A percentile compares a stretch with the other conserved stretches of the same genome.
phyloP scores from a whole-genome alignment of 768 basidiomycete species.

The Termitomyces sp. region DNA sequence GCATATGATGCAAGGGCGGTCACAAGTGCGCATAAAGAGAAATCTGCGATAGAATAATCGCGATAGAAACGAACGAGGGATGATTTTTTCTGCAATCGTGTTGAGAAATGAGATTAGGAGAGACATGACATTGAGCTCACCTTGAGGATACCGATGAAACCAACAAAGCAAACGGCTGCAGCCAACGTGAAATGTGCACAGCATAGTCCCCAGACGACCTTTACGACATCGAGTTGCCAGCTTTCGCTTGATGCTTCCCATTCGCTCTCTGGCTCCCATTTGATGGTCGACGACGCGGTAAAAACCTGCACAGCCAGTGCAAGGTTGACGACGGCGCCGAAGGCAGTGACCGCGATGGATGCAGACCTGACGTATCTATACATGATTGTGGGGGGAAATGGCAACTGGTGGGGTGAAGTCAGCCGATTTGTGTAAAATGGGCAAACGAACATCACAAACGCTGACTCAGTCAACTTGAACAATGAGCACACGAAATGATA shows the following conservation, averaged over 20 bases:
- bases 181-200: slow-evolving; percentile 64
- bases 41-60: slow-evolving; percentile 77
- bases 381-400: slow-evolving; percentile 9
- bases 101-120: slow-evolving; percentile 2
- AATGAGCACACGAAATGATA: background rate
- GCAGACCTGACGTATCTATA: slow-evolving; percentile 21
- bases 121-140: slow-evolving; percentile 29
- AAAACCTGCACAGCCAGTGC: slow-evolving; percentile 26
- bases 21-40: slow-evolving; percentile 61
- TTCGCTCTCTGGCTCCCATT: slow-evolving; percentile 44
- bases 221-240: slow-evolving; percentile 38
- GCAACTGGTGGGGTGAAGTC: background rate
- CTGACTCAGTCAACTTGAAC: background rate
- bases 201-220: slow-evolving; percentile 57
- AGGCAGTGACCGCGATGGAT: slow-evolving; percentile 21
- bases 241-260: slow-evolving; percentile 37
- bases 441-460: slow-evolving; percentile 8
- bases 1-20: slow-evolving; percentile 53
- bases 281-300: slow-evolving; percentile 24
- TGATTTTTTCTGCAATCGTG: slow-evolving; percentile 44
- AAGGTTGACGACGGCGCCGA: slow-evolving; percentile 25
- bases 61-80: slow-evolving; percentile 74
- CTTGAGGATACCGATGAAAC: slow-evolving; percentile 65
- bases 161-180: slow-evolving; percentile 57
- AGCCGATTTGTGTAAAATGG: slow-evolving; percentile 10